phyloP scores from a whole-genome alignment of 345 rosid species.

The Brassica incana region DNA sequence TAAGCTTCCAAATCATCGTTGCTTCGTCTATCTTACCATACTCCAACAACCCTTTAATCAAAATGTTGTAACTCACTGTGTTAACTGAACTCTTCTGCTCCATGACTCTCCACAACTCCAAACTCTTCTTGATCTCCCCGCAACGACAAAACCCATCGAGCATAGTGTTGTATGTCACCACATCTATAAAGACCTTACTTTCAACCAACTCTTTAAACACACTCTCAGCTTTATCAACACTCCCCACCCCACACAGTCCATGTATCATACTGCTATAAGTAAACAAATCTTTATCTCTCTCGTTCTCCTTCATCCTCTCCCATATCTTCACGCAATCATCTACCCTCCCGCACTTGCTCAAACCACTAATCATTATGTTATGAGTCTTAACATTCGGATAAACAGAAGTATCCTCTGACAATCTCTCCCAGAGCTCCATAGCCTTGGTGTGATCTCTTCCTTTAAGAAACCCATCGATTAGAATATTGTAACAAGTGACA shows the following conservation, averaged over 20 bases:
- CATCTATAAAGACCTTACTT: slow-evolving; percentile 54
- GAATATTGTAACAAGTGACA: slow-evolving; percentile 69
- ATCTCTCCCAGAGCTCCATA: slow-evolving; percentile 60
- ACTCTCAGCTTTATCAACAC: slow-evolving; percentile 63
- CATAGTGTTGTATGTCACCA: slow-evolving; percentile 74
- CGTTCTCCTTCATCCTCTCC: slow-evolving; percentile 76
- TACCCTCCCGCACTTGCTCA: slow-evolving; percentile 68
- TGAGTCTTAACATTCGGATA: slow-evolving; percentile 80
- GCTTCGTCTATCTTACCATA: slow-evolving; percentile 68
- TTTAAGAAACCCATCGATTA: slow-evolving; percentile 74
- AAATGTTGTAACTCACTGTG: slow-evolving; percentile 68
- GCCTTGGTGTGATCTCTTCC: slow-evolving; percentile 52
- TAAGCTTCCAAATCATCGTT: slow-evolving; percentile 58
- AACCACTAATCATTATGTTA: slow-evolving; percentile 79
- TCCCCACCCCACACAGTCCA: slow-evolving; percentile 64
- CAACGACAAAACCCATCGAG: slow-evolving; percentile 68
- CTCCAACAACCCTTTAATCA: slow-evolving; percentile 69
- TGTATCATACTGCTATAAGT: slow-evolving; percentile 71
- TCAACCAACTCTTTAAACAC: slow-evolving; percentile 66
- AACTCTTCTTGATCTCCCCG: slow-evolving; percentile 61
- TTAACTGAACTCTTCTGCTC: slow-evolving; percentile 56
- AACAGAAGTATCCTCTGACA: slow-evolving; percentile 49
- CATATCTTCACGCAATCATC: slow-evolving; percentile 71
- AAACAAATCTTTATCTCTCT: slow-evolving; percentile 60
- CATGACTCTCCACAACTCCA: slow-evolving; percentile 79